A percentile compares a stretch with the other conserved stretches of the same genome.
Evolutionary conservation across 116 monocot genomes (phyloP).

Genomic region (Iris pallida): DNA sequence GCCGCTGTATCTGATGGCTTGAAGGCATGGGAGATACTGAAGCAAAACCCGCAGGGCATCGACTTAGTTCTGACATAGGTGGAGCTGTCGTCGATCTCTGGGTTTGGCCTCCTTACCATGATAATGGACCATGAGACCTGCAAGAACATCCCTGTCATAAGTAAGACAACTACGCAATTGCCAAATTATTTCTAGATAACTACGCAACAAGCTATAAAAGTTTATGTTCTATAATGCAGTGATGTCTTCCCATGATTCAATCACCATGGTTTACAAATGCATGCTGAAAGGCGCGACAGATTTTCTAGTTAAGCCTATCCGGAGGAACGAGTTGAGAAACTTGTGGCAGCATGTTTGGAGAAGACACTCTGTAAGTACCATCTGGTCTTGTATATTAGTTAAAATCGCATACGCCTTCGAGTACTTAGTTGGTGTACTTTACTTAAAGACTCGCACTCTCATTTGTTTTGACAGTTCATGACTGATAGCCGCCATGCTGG

Average conservation of each 20-base stretch:
- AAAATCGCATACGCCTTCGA: background rate
- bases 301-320: conserved; percentile 85
- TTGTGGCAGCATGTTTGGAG: conserved; percentile 99
- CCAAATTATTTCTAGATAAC: background rate
- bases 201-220: background rate
- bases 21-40: conserved; percentile 78
- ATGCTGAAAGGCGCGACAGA: conserved; percentile 88
- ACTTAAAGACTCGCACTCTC: background rate
- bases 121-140: conserved; percentile 70
- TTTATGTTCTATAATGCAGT: conserved; percentile 43
- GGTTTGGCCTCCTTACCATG: conserved; percentile 63
- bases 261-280: conserved; percentile 83
- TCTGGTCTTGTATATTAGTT: background rate
- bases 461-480: conserved; percentile 23
- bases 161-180: conserved; percentile 27
- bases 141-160: conserved; percentile 87
- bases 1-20: conserved; percentile 58
- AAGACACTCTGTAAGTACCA: conserved; percentile 49
- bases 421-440: background rate
- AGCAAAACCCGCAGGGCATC: conserved; percentile 36
- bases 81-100: conserved; percentile 68
- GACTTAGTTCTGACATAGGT: conserved; percentile 86
- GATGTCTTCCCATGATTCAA: conserved; percentile 93
- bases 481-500: conserved; percentile 15
- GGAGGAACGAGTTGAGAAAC: conserved; percentile 87